These are phyloP conservation scores for Ceratocystiopsis minuta DNA, from an alignment of 2,329 filamentous ascomycete species.

Conservation along the genomic window DNA sequence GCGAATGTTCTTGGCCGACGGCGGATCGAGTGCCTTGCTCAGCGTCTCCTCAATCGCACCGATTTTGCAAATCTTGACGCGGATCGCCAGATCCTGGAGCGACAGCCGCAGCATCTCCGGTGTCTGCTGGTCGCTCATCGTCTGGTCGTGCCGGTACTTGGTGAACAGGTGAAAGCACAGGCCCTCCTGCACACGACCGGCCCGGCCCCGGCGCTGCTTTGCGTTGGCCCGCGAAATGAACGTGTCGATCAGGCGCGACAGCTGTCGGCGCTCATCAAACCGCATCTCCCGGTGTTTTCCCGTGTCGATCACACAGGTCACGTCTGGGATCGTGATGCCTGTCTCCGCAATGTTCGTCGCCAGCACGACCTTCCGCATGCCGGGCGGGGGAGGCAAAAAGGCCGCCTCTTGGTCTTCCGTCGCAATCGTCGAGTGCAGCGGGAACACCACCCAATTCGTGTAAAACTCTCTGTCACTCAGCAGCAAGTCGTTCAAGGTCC, in stretches of 20 bases:
- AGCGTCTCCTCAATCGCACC: slow-evolving; percentile 85
- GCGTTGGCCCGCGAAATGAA: slow-evolving; percentile 94
- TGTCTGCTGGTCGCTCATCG: slow-evolving; percentile 82
- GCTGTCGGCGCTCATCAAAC: slow-evolving; percentile 80
- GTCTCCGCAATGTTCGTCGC: slow-evolving; percentile 98
- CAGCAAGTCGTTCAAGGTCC: slow-evolving; percentile 72
- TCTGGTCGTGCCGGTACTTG: slow-evolving; percentile 65
- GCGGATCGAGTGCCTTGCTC: slow-evolving; percentile 73
- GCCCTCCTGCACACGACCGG: slow-evolving; percentile 86
- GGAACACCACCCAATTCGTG: slow-evolving; percentile 67
- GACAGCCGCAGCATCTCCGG: slow-evolving; percentile 92
- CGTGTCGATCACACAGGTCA: slow-evolving; percentile 91
- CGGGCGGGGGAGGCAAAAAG: slow-evolving; percentile 67
- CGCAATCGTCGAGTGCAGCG: slow-evolving; percentile 84
- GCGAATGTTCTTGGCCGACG: slow-evolving; percentile 79
- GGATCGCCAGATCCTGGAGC: slow-evolving; percentile 82
- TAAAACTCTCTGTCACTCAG: slow-evolving; percentile 59
- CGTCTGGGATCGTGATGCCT: slow-evolving; percentile 94
- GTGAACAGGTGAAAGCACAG: slow-evolving; percentile 95
- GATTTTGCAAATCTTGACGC: slow-evolving; percentile 93
- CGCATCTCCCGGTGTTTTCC: slow-evolving; percentile 97
- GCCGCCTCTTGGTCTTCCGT: slow-evolving; percentile 93
- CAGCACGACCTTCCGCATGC: slow-evolving; percentile 79
- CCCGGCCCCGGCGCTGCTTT: slow-evolving; percentile 83
- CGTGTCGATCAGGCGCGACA: slow-evolving; percentile 79